Evolutionary conservation across 345 rosid species (phyloP).

Genomic region (Camelina laxa): DNA sequence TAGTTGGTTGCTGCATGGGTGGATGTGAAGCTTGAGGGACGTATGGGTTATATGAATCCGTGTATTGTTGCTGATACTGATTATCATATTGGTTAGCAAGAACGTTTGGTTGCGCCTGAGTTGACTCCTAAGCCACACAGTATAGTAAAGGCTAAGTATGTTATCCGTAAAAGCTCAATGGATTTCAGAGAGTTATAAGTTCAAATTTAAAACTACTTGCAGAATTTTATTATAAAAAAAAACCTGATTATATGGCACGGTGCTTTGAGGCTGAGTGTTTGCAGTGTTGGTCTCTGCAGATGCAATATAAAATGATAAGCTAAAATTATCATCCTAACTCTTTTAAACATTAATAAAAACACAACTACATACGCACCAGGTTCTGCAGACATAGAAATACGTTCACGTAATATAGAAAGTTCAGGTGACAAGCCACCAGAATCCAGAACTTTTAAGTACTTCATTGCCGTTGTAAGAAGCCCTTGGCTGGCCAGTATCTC

Average conservation of each 20-base stretch:
- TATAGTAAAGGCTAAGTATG: constrained; percentile 41
- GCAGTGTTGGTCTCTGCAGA: constrained; percentile 56
- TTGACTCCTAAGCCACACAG: constrained; percentile 37
- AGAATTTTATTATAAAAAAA: neutral
- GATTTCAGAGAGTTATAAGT: constrained; percentile 24
- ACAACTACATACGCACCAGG: constrained; percentile 58
- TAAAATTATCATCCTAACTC: constrained; percentile 15
- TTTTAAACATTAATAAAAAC: neutral
- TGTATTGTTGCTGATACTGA: constrained; percentile 62
- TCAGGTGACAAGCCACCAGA: constrained; percentile 90
- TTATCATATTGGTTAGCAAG: constrained; percentile 59
- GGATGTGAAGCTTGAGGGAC: constrained; percentile 52
- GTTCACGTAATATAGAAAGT: constrained; percentile 79
- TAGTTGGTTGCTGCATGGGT: constrained; percentile 54
- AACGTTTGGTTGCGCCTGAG: constrained; percentile 51
- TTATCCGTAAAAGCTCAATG: constrained; percentile 8
- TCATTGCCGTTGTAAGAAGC: constrained; percentile 78
- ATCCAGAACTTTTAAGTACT: constrained; percentile 88
- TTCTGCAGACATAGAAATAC: constrained; percentile 70
- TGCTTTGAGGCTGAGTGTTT: constrained; percentile 48
- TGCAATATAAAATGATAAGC: constrained; percentile 42
- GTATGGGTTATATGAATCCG: constrained; percentile 59
- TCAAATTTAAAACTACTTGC: constrained; percentile 17
- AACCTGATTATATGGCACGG: constrained; percentile 44
- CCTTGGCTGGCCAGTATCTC: constrained; percentile 99